Conservation (phyloP, 345 rosid genomes). For the Eucalyptus marginata region DNA sequence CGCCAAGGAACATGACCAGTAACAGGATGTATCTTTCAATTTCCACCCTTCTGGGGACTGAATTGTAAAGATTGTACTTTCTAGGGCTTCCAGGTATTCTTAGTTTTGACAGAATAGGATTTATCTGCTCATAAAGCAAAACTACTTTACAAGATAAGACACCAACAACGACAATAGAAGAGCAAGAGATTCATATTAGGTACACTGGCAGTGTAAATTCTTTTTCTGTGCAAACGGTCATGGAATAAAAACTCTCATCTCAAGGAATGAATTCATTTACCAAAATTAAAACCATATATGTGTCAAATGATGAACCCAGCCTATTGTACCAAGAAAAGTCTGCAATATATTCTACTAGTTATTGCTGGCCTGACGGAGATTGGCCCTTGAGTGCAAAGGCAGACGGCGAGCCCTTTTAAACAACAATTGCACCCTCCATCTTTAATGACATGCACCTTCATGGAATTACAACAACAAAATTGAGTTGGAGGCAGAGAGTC, state of each 20-base stretch:
- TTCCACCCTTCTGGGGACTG: not conserved
- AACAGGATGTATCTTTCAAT: not conserved
- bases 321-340: not conserved
- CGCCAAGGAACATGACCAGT: not conserved
- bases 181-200: not conserved
- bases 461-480: not conserved
- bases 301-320: not conserved
- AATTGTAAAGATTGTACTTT: not conserved
- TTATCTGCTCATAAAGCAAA: not conserved
- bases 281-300: not conserved
- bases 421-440: not conserved
- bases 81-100: not conserved
- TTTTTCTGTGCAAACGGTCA: too few species aligned
- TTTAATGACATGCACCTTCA: not conserved
- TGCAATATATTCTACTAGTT: not conserved
- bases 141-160: not conserved
- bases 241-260: too few species aligned
- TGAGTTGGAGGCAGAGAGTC: not conserved
- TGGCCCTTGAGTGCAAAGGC: not conserved
- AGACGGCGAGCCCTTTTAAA: not conserved
- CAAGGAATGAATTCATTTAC: too few species aligned
- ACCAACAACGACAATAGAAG: not conserved
- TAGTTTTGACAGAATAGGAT: not conserved
- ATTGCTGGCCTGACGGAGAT: not conserved
- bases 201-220: accelerated